Conservation (phyloP, 306 rosid species). For the Trichosanthes cucumerina region DNA sequence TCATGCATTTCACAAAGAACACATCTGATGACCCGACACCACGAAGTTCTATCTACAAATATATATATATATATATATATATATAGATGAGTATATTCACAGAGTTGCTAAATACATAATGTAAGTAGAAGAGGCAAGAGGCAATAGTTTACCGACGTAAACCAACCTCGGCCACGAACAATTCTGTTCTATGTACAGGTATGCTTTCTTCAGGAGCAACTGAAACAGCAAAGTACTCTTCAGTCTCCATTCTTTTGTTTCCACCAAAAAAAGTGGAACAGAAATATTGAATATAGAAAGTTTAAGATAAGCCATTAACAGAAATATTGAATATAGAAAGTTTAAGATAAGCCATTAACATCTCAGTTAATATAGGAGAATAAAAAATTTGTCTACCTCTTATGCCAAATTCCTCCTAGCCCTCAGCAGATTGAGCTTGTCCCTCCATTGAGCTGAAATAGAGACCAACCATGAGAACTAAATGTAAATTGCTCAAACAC, state of each 20-base stretch:
- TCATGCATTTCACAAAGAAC: neutral
- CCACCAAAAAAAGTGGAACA: neutral
- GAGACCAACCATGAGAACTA: neutral
- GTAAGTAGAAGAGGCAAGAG: slow-evolving; percentile 7
- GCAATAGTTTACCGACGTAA: neutral
- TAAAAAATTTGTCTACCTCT: slow-evolving; percentile 14
- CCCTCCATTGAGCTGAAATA: slow-evolving; percentile 53
- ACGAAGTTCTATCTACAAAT: neutral
- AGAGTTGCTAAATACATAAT: slow-evolving; percentile 11
- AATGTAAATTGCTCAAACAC: neutral
- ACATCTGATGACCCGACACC: neutral
- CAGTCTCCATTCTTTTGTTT: neutral
- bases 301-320: neutral
- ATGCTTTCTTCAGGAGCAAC: slow-evolving; percentile 10
- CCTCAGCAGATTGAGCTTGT: slow-evolving; percentile 45
- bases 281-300: neutral
- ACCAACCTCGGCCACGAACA: slow-evolving; percentile 10
- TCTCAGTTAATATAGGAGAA: neutral
- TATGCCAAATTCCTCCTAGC: slow-evolving; percentile 39
- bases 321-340: neutral
- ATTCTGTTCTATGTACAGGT: slow-evolving; percentile 12
- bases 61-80: neutral
- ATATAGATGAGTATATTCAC: slow-evolving; percentile 7
- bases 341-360: neutral
- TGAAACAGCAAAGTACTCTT: neutral